Conservation (phyloP, 2,329 filamentous ascomycete species). For the Aureobasidium sp. region DNA sequence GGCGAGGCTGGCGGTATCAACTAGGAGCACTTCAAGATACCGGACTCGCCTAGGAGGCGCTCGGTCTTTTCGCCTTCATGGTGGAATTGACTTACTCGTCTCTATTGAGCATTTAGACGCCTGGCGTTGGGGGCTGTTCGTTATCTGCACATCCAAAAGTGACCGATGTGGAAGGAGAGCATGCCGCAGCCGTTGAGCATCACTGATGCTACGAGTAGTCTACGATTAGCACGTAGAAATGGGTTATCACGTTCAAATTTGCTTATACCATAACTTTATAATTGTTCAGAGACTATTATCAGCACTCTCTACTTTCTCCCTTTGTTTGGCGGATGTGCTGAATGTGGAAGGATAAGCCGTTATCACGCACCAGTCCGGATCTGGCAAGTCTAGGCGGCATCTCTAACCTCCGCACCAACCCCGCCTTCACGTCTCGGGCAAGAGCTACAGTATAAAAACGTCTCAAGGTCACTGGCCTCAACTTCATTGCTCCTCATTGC, state of each 20-base stretch:
- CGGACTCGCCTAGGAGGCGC: neutral
- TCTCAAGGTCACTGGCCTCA: too few relatives aligned
- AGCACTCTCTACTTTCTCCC: neutral
- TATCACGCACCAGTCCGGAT: neutral
- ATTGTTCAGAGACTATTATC: too few relatives aligned
- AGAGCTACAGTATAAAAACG: conserved; percentile 5
- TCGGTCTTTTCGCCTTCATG: neutral
- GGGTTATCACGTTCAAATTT: conserved; percentile 2
- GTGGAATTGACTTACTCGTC: neutral
- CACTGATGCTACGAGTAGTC: conserved; percentile 4
- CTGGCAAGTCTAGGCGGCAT: neutral
- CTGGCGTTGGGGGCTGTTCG: neutral
- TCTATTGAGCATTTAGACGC: too few relatives aligned
- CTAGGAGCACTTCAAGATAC: neutral
- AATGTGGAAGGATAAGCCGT: neutral
- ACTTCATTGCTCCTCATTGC: too few relatives aligned
- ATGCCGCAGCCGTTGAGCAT: neutral
- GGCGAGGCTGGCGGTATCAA: conserved; percentile 15
- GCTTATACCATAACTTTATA: neutral
- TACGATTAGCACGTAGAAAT: conserved; percentile 7
- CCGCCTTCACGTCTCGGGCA: neutral
- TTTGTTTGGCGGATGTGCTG: neutral
- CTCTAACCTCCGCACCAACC: neutral
- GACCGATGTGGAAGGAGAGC: neutral
- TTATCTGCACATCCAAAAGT: too few relatives aligned